These are phyloP conservation scores for Pythium phragmitis DNA, from an alignment of 352 stramenopile genomes.

Conservation along the genomic window DNA sequence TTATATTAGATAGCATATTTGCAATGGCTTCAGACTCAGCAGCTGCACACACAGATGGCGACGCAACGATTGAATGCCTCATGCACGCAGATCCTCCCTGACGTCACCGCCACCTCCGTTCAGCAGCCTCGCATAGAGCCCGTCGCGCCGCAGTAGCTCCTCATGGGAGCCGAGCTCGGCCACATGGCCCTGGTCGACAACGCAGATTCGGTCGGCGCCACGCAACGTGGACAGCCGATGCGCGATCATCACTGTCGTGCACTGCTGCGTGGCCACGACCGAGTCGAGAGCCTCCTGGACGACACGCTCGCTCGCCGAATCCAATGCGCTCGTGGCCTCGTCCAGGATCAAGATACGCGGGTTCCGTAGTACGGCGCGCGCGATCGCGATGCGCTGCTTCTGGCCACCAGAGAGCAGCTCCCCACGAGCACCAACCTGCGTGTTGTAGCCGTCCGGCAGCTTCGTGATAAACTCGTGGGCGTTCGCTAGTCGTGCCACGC, in stretches of 20 bases:
- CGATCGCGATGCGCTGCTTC: conserved; percentile 94
- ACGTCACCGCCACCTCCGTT: too few relatives aligned
- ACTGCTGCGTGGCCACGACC: conserved; percentile 46
- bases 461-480: conserved; percentile 90
- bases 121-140: conserved; percentile 23
- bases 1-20: too few relatives aligned
- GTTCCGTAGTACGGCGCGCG: conserved; percentile 69
- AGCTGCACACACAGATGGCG: too few relatives aligned
- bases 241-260: conserved; percentile 92
- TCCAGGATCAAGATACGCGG: conserved; percentile 83
- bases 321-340: conserved; percentile 57
- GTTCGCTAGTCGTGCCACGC: conserved; percentile 89
- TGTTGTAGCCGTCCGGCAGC: conserved; percentile 92
- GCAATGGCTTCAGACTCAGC: too few relatives aligned
- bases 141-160: conserved; percentile 69
- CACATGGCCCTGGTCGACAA: conserved; percentile 90
- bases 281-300: conserved; percentile 80
- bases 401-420: conserved; percentile 90
- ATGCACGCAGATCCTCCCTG: too few relatives aligned
- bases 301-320: conserved; percentile 76
- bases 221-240: conserved; percentile 93
- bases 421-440: conserved; percentile 91
- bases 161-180: conserved; percentile 92
- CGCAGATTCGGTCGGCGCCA: conserved; percentile 93
- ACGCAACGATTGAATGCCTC: too few relatives aligned